phyloP scores from a whole-genome alignment of 2,329 filamentous ascomycete species.

The Lasiodiplodia gonubiensis region DNA sequence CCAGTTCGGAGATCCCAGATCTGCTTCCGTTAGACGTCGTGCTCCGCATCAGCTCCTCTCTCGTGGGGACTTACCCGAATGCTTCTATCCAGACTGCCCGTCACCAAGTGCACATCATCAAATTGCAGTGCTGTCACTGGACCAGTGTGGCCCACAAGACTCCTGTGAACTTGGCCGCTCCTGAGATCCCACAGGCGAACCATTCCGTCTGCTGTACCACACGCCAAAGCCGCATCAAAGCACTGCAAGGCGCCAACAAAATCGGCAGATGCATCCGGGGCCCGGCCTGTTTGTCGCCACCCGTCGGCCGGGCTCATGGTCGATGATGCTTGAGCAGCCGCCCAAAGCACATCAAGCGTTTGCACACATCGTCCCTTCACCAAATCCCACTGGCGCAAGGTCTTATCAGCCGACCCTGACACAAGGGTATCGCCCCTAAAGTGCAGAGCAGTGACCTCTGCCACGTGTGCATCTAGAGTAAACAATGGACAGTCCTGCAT shows the following conservation, averaged over 20 bases:
- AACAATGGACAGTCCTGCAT: slow-evolving; percentile 91
- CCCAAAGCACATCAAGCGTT: slow-evolving; percentile 97
- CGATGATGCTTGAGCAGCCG: slow-evolving; percentile 84
- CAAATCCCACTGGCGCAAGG: slow-evolving; percentile 94
- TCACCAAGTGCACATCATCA: slow-evolving; percentile 93
- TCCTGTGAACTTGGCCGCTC: slow-evolving; percentile 95
- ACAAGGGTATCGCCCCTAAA: slow-evolving; percentile 89
- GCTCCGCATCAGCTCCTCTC: slow-evolving; percentile 8
- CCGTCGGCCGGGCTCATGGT: slow-evolving; percentile 64
- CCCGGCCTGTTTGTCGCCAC: slow-evolving; percentile 77
- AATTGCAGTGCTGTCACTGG: slow-evolving; percentile 95
- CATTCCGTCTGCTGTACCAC: slow-evolving; percentile 97
- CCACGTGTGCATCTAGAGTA: slow-evolving; percentile 86
- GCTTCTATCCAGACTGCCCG: slow-evolving; percentile 88
- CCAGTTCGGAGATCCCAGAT: slow-evolving; percentile 99
- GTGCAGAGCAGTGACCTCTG: slow-evolving; percentile 91
- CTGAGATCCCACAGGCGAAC: slow-evolving; percentile 95
- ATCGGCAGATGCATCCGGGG: slow-evolving; percentile 73
- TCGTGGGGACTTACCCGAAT: slow-evolving; percentile 73
- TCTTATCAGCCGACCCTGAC: slow-evolving; percentile 96
- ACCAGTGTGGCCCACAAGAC: slow-evolving; percentile 92
- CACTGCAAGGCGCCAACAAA: slow-evolving; percentile 95
- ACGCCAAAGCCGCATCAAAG: slow-evolving; percentile 93
- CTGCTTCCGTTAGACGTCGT: slow-evolving; percentile 54
- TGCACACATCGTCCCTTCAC: slow-evolving; percentile 97